Base-by-base conservation (phyloP, 2,329 filamentous ascomycete species). In the Dactylonectria macrodidyma region DNA sequence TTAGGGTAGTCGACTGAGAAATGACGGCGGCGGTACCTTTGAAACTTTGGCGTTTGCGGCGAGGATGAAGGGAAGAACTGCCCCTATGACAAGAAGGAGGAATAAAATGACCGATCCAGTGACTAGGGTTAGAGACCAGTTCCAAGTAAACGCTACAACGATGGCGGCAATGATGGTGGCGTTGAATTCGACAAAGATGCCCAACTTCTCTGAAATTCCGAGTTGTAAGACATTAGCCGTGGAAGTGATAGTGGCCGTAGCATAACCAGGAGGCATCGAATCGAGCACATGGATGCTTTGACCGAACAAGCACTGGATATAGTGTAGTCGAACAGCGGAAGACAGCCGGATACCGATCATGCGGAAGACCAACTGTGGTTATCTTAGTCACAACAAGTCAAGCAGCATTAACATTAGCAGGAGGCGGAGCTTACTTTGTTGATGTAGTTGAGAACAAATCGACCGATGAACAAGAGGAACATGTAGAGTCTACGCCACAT, bases 261-360 rank as follows among this genome's bases (percentile, higher is more conserved):
- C 87, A n/a, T 87, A 83, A 1, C 90, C 90, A 1, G 89, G 82
- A 0, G 88, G 86, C 83, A 91, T 88, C 16, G 88, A 88, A 78
- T 93, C 91, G 51, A 93, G 88, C 41, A 91, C 89, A 67, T 91
- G 88, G 52, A 93, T 87, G 56, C 90, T 89, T 77, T 93, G 90
- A 3, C 84, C 81, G 57, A 95, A 89, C 5, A 93, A 85, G 46
- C 85, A 84, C 54, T 86, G 84, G 16, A 95, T 83, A 72, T 93
- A 94, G 71, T 90, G 85, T 36, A 91, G 84, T 33, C 92, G 85
- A 56, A 91, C 84, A 16, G 85, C 87, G 2, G 89, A 87, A 5
- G 89, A 91, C 70, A 91, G 84, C 34, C 89, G 85, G 64, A 91
- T 88, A 26, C 89, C 89, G 66, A 90, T 88, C 78, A 91, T 86